These are phyloP conservation scores for Saccharata proteae DNA, from an alignment of 2,329 filamentous ascomycete species.

Conservation along the genomic window DNA sequence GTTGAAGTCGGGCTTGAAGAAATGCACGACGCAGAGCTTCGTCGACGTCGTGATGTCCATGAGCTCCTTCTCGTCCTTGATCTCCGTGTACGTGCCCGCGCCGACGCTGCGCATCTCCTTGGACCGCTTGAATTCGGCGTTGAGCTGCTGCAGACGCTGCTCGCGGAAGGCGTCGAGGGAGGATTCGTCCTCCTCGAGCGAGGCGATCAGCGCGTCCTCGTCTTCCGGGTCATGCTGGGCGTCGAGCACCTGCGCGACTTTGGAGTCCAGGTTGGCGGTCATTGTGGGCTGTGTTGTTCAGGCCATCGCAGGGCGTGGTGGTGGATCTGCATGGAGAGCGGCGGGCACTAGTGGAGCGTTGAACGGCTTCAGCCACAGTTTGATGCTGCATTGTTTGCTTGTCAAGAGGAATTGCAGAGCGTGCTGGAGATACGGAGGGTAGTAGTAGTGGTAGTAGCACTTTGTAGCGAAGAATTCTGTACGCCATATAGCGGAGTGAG, in stretches of 20 bases:
- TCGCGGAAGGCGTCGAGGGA: constrained; percentile 43
- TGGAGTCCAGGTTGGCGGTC: constrained; percentile 37
- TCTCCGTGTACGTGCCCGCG: constrained; percentile 42
- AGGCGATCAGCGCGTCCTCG: constrained; percentile 48
- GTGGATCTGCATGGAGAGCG: not conserved
- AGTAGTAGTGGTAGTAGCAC: no score
- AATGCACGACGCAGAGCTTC: constrained; percentile 48
- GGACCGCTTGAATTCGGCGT: constrained; percentile 42
- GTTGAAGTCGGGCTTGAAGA: constrained; percentile 52
- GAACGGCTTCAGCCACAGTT: no score
- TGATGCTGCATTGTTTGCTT: no score
- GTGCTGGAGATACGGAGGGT: no score
- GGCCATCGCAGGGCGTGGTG: constrained; percentile 3
- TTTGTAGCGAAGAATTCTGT: no score
- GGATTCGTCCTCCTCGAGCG: constrained; percentile 42
- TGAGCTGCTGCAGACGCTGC: constrained; percentile 44
- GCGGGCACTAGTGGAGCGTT: no score
- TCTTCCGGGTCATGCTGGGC: constrained; percentile 38
- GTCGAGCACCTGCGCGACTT: constrained; percentile 40
- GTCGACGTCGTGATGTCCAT: constrained; percentile 49
- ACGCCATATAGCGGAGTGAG: no score
- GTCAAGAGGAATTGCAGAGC: no score
- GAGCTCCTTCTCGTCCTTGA: constrained; percentile 45
- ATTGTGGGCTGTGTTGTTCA: constrained; percentile 7
- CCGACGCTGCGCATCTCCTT: constrained; percentile 38